Evolutionary conservation across 75 land plant genomes (phyloP).

Genomic region (Cryptomeria japonica): DNA sequence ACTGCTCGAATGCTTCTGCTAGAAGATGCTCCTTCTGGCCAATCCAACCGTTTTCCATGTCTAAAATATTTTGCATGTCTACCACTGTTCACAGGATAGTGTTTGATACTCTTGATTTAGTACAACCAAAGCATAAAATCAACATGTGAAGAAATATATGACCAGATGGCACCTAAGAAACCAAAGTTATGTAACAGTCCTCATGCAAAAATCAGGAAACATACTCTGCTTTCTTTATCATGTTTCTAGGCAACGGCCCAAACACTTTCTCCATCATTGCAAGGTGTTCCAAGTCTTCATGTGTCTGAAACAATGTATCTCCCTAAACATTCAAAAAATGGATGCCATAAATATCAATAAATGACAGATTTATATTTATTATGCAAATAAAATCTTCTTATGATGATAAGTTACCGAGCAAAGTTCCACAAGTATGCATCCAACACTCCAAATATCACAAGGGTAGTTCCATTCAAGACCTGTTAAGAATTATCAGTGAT

Average conservation of each 20-base stretch:
- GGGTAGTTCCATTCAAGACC: slow-evolving; percentile 85
- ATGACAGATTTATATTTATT: not conserved
- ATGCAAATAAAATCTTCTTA: not conserved
- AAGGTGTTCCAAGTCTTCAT: slow-evolving; percentile 78
- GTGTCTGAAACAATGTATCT: slow-evolving; percentile 78
- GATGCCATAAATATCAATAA: not conserved
- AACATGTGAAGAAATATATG: not conserved
- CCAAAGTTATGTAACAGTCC: not conserved
- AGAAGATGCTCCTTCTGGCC: slow-evolving; percentile 86
- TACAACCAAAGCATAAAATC: not conserved
- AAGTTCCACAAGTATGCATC: slow-evolving; percentile 81
- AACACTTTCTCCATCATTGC: slow-evolving; percentile 87
- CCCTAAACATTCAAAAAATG: slow-evolving; percentile 41
- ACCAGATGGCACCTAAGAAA: not conserved
- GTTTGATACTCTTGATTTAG: not conserved
- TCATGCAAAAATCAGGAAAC: slow-evolving; percentile 5
- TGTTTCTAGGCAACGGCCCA: slow-evolving; percentile 62
- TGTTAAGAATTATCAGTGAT: not conserved
- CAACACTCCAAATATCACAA: slow-evolving; percentile 92
- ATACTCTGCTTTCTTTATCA: slow-evolving; percentile 66
- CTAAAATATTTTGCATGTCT: slow-evolving; percentile 76
- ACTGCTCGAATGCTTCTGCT: slow-evolving; percentile 75
- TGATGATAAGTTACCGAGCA: slow-evolving; percentile 53
- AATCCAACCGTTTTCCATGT: slow-evolving; percentile 64
- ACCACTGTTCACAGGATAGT: slow-evolving; percentile 34